Evolutionary conservation across 2,329 filamentous ascomycete genomes (phyloP).

Genomic region (Claviceps pazoutovae): DNA sequence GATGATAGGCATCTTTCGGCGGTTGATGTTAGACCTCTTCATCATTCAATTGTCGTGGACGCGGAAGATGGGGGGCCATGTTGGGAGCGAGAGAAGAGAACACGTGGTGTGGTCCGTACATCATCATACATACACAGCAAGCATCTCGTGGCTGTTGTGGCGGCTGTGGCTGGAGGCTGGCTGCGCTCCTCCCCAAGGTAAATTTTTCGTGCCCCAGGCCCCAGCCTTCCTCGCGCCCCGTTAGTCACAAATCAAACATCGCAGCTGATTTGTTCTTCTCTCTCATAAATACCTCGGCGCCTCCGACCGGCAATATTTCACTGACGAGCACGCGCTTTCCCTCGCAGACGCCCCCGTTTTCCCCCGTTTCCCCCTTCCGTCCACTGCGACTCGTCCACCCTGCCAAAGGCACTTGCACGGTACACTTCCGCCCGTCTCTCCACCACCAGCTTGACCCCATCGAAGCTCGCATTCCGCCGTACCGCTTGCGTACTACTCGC

Average conservation of each 20-base stretch:
- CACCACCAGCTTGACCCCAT: not conserved
- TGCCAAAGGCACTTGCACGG: slow-evolving; percentile 11
- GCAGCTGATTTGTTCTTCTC: slow-evolving; percentile 22
- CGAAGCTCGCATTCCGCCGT: slow-evolving; percentile 1
- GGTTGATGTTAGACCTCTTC: not conserved
- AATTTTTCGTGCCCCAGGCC: slow-evolving; percentile 20
- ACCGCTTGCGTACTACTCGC: not conserved
- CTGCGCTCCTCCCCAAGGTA: slow-evolving; percentile 17
- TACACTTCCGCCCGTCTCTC: slow-evolving; percentile 2
- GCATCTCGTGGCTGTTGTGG: not conserved
- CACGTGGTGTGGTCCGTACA: not conserved
- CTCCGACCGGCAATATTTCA: slow-evolving; percentile 28
- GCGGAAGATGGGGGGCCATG: not conserved
- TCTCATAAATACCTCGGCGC: slow-evolving; percentile 34
- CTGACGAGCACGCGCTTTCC: slow-evolving; percentile 34
- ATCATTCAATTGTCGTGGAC: not conserved
- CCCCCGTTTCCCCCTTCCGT: slow-evolving; percentile 13
- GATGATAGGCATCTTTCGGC: not conserved
- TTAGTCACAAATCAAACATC: slow-evolving; percentile 23
- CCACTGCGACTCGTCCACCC: slow-evolving; percentile 6
- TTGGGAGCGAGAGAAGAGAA: not conserved
- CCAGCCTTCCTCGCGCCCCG: slow-evolving; percentile 21
- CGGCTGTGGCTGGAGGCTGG: slow-evolving; percentile 3
- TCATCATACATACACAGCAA: not conserved
- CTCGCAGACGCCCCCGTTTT: slow-evolving; percentile 22